phyloP scores from a whole-genome alignment of 1,139 yeast genomes.

The Yamadazyma spencermartinsiae region DNA sequence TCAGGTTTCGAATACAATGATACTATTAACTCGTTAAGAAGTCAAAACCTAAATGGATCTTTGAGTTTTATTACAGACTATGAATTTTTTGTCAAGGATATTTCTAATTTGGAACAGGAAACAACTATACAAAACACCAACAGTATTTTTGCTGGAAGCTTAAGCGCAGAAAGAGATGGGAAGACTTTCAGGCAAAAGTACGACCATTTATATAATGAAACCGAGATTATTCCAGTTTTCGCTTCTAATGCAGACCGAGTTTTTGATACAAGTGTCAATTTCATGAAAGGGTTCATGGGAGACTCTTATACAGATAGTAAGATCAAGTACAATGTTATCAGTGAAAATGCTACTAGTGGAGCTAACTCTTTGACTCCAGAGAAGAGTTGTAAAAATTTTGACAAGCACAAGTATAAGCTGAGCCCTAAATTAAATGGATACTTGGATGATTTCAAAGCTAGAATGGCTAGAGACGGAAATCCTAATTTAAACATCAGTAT shows the following conservation, averaged over 20 bases:
- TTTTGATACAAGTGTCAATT: conserved; percentile 30
- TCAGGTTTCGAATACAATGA: conserved; percentile 27
- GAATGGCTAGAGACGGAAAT: conserved; percentile 38
- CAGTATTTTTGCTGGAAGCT: conserved; percentile 31
- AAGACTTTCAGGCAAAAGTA: conserved; percentile 34
- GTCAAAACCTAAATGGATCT: conserved; percentile 25
- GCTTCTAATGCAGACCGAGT: conserved; percentile 33
- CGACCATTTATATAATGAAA: conserved; percentile 24
- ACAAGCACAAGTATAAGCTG: conserved; percentile 1
- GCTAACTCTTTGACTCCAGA: conserved; percentile 40
- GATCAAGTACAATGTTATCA: conserved; percentile 25
- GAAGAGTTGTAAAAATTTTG: conserved; percentile 21
- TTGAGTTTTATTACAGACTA: conserved; percentile 35
- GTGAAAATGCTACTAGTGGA: conserved; percentile 29
- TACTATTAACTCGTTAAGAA: conserved; percentile 14
- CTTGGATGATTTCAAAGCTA: conserved; percentile 34
- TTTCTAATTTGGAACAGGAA: conserved; percentile 29
- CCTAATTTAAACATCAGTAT: conserved; percentile 37
- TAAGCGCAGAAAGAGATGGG: conserved; percentile 36
- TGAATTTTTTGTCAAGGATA: conserved; percentile 30
- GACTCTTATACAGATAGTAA: conserved; percentile 22
- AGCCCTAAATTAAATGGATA: conserved; percentile 19
- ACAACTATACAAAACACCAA: conserved; percentile 29
- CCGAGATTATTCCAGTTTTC: conserved; percentile 30
- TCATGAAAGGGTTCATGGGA: conserved; percentile 36